Percentiles rank a stretch among this genome's conserved stretches.
Evolutionary conservation across 257 asterid genomes (phyloP).

Genomic region (Ehretia macrophylla): DNA sequence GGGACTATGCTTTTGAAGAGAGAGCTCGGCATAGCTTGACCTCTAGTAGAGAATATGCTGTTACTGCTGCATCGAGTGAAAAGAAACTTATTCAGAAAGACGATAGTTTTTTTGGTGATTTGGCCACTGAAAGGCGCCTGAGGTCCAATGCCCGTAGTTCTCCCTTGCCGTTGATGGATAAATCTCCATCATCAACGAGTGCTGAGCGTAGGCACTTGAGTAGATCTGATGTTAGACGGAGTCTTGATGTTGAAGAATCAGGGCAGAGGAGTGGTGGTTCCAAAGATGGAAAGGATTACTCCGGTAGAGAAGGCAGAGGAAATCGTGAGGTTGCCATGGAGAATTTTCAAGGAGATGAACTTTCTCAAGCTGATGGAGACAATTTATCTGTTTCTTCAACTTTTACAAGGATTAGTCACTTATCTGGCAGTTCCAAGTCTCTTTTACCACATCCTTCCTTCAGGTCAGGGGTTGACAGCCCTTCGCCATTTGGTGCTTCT

Average conservation of each 20-base stretch:
- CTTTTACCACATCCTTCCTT: conserved; percentile 58
- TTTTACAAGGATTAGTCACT: conserved; percentile 53
- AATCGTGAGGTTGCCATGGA: conserved; percentile 50
- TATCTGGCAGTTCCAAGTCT: conserved; percentile 56
- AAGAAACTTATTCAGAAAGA: conserved; percentile 64
- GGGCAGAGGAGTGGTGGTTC: conserved; percentile 71
- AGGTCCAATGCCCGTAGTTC: conserved; percentile 65
- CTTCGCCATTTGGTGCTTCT: conserved; percentile 47
- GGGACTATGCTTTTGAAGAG: conserved; percentile 76
- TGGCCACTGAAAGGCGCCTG: conserved; percentile 63
- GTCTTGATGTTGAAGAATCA: conserved; percentile 60
- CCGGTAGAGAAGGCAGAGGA: conserved; percentile 64
- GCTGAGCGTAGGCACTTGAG: conserved; percentile 54
- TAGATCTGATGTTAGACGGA: conserved; percentile 63
- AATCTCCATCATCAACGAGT: conserved; percentile 65
- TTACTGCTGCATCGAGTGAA: conserved; percentile 45
- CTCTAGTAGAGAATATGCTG: conserved; percentile 52
- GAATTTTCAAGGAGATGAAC: conserved; percentile 57
- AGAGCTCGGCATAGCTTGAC: conserved; percentile 46
- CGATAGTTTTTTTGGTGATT: conserved; percentile 54
- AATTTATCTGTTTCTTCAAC: conserved; percentile 71
- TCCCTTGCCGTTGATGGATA: conserved; percentile 55
- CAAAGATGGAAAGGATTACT: conserved; percentile 57
- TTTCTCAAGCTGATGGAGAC: conserved; percentile 59
- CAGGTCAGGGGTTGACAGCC: conserved; percentile 63